Evolutionary conservation across 129 eudicot species (phyloP), one percentile per base, ranked within the genome.

Genomic region (Centrapalus pauciflorus): DNA sequence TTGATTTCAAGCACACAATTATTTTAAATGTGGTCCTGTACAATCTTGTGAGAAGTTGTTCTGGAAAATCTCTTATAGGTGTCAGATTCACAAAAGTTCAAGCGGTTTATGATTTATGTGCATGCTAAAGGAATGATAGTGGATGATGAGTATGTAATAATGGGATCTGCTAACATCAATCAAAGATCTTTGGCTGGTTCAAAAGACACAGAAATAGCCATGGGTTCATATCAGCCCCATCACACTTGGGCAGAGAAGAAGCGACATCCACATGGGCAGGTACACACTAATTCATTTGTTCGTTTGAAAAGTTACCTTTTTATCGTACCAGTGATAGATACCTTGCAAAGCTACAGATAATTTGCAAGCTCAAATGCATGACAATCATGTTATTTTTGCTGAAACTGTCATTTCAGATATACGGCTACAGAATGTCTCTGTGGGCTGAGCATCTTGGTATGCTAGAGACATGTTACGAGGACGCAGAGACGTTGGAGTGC

Each of bases 41-140:
- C 67, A 30, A 52, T 19, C 10, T 69, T 35, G 33, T 64, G 59
- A 41, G 40, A 83, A 41, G 23, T 61, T 76, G 74, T n/a, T 45
- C n/a, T 51, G 64, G 10, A 49, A 63, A 48, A 38, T 61, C 11
- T 61, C 11, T 48, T 34, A 46, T 83, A 91, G 98, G 79, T 83
- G 43, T 87, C 85, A 20, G 83, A 82, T 61, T 74, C 98, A 12
- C 67, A 52, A 34, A 87, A 81, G 77, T 78, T 50, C 66, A 83
- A 80, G 65, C 85, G 98, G 26, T 91, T 91, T 69, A 91, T 91
- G 96, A 85, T 87, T 12, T 91, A 91, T 50, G 98, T 87, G 79
- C 98, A 91, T 73, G 90, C 96, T 21, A 91, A 91, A 82, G 98
- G 98, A 52, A 91, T 91, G 98, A 72, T 91, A 57, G 94, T 83